These are phyloP conservation scores for Leishmania gerbilli DNA, from an alignment of 208 protist species.

Conservation along the genomic window DNA sequence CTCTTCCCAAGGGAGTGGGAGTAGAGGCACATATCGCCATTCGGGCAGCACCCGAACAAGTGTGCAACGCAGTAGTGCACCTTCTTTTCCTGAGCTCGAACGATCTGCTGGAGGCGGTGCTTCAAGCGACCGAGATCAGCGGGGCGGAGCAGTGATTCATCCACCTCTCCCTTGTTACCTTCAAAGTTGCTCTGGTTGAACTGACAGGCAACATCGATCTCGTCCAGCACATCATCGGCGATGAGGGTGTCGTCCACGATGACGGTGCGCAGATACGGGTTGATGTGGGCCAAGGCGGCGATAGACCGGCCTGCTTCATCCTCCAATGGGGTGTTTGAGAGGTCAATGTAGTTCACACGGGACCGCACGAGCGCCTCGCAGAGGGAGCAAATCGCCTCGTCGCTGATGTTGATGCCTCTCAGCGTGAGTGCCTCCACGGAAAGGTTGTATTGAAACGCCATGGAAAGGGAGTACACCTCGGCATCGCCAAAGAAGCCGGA, in stretches of 20 bases:
- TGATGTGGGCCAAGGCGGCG: slow-evolving; percentile 80
- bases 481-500: slow-evolving; percentile 68
- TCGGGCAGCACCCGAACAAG: slow-evolving; percentile 77
- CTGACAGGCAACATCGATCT: slow-evolving; percentile 90
- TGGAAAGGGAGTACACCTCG: slow-evolving; percentile 76
- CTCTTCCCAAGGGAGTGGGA: slow-evolving; percentile 65
- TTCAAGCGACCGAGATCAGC: slow-evolving; percentile 60
- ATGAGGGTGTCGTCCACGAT: slow-evolving; percentile 89
- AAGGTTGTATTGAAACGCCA: slow-evolving; percentile 86
- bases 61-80: slow-evolving; percentile 77
- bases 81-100: slow-evolving; percentile 50
- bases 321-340: slow-evolving; percentile 83
- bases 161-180: slow-evolving; percentile 48
- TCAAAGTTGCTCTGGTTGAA: slow-evolving; percentile 92
- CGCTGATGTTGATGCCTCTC: slow-evolving; percentile 80
- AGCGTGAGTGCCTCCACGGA: slow-evolving; percentile 86
- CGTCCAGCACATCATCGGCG: slow-evolving; percentile 81
- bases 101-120: slow-evolving; percentile 71
- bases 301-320: slow-evolving; percentile 82
- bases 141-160: slow-evolving; percentile 47
- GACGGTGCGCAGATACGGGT: slow-evolving; percentile 85
- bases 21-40: slow-evolving; percentile 78
- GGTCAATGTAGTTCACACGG: slow-evolving; percentile 81
- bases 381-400: slow-evolving; percentile 76
- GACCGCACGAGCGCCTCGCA: slow-evolving; percentile 80